Conservation (phyloP, 2,329 filamentous ascomycete genomes). For the Penicillium sumatraense region DNA sequence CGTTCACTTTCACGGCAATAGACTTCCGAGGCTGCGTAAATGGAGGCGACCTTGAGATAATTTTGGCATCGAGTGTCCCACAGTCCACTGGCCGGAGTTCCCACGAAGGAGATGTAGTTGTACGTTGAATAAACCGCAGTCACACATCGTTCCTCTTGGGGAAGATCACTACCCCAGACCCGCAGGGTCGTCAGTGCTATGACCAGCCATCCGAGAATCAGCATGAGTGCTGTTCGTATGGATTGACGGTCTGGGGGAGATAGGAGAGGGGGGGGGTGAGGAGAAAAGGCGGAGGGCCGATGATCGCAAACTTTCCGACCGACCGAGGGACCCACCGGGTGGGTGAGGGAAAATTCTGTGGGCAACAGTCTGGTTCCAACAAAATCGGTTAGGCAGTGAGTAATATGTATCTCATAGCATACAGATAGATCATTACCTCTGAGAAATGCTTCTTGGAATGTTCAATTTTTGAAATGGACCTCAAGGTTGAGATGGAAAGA, state of each 20-base stretch:
- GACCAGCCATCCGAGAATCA: constrained; percentile 20
- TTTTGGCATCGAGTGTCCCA: constrained; percentile 39
- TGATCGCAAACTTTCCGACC: constrained; percentile 17
- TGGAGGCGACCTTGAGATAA: constrained; percentile 36
- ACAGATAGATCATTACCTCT: no score
- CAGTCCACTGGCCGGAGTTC: constrained; percentile 18
- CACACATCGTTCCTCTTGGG: constrained; percentile 37
- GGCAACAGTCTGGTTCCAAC: neutral
- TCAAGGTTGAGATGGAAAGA: neutral
- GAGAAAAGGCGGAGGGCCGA: constrained; percentile 18
- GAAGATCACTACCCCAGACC: constrained; percentile 13
- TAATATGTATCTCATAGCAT: neutral
- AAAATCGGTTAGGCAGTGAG: neutral
- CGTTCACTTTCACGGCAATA: constrained; percentile 36
- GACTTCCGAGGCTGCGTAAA: constrained; percentile 40
- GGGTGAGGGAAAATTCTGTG: constrained; percentile 9
- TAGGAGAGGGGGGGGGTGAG: neutral
- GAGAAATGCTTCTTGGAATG: no score
- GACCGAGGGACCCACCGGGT: constrained; percentile 12
- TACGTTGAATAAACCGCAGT: constrained; percentile 37
- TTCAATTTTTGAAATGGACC: no score
- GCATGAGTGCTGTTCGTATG: constrained; percentile 22
- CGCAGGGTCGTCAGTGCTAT: constrained; percentile 13
- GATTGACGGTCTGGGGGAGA: neutral
- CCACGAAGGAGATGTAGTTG: constrained; percentile 37